These are phyloP conservation scores for Haplosporangium gracile DNA, from an alignment of 192 early-diverging fungal genomes.

Conservation along the genomic window DNA sequence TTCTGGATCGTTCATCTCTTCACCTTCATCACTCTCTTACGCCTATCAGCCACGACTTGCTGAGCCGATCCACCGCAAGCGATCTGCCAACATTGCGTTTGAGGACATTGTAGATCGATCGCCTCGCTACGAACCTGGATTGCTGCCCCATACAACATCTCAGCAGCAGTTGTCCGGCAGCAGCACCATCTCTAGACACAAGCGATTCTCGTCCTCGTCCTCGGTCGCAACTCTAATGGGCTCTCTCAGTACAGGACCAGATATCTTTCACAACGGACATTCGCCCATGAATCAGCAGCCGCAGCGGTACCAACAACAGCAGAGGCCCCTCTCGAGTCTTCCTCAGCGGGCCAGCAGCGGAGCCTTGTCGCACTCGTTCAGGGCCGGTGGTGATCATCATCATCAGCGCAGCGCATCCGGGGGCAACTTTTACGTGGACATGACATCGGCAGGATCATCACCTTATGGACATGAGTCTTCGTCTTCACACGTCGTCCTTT, in stretches of 20 bases:
- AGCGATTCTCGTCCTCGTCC: slow-evolving; percentile 46
- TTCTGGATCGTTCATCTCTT: slow-evolving; percentile 4
- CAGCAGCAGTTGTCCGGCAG: background rate
- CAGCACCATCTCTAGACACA: slow-evolving; percentile 24
- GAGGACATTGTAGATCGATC: slow-evolving; percentile 31
- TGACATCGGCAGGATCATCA: slow-evolving; percentile 20
- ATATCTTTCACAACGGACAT: slow-evolving; percentile 14
- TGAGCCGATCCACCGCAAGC: slow-evolving; percentile 35
- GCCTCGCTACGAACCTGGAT: slow-evolving; percentile 10
- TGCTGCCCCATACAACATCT: background rate
- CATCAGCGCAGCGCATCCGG: slow-evolving; percentile 50
- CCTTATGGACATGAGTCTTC: slow-evolving; percentile 17
- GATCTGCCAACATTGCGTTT: slow-evolving; percentile 50
- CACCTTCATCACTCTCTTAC: slow-evolving; percentile 4
- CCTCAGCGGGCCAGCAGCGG: slow-evolving; percentile 13
- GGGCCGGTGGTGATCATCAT: slow-evolving; percentile 28
- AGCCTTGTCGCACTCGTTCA: slow-evolving; percentile 18
- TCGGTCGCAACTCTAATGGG: slow-evolving; percentile 29
- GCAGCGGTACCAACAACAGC: slow-evolving; percentile 9
- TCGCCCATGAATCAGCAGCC: slow-evolving; percentile 21
- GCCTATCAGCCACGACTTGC: slow-evolving; percentile 15
- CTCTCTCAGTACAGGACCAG: slow-evolving; percentile 5
- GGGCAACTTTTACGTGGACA: slow-evolving; percentile 34
- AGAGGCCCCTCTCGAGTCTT: background rate
- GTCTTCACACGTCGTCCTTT: background rate